Evolutionary conservation across 768 basidiomycete species (phyloP).

Genomic region (Lentinus brumalis): DNA sequence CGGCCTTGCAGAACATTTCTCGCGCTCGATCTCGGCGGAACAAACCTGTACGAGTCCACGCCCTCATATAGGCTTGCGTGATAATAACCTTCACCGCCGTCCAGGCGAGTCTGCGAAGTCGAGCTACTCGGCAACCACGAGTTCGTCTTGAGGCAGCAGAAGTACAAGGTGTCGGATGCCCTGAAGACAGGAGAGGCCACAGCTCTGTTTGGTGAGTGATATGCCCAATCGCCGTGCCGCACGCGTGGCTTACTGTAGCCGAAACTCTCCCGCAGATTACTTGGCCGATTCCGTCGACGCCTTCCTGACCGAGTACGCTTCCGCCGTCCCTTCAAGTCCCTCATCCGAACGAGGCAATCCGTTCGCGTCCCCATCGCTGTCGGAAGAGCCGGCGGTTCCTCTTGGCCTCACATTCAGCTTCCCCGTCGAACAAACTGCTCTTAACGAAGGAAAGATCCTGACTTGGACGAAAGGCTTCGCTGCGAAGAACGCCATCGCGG

Average conservation of each 20-base stretch:
- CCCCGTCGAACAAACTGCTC: slow-evolving; percentile 95
- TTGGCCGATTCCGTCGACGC: slow-evolving; percentile 94
- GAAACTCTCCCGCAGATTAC: slow-evolving; percentile 67
- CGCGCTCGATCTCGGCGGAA: slow-evolving; percentile 95
- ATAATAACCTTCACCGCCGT: neutral
- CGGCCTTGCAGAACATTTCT: no score
- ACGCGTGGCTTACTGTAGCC: slow-evolving; percentile 3
- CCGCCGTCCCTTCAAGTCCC: slow-evolving; percentile 20
- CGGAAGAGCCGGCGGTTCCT: slow-evolving; percentile 40
- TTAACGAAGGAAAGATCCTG: slow-evolving; percentile 85
- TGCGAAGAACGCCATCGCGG: slow-evolving; percentile 88
- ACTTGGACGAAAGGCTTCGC: slow-evolving; percentile 97
- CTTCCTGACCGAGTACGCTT: slow-evolving; percentile 70
- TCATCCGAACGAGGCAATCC: slow-evolving; percentile 22
- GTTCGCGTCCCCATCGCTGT: slow-evolving; percentile 21
- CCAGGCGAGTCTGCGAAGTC: slow-evolving; percentile 93
- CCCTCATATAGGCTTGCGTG: neutral
- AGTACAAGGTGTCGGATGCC: slow-evolving; percentile 92
- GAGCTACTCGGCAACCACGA: slow-evolving; percentile 86
- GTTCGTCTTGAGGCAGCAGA: slow-evolving; percentile 90
- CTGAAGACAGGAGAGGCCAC: slow-evolving; percentile 92
- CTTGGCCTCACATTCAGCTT: slow-evolving; percentile 97
- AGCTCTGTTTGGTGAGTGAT: slow-evolving; percentile 73
- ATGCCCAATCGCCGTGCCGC: neutral
- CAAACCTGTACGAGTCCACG: slow-evolving; percentile 78